Percentiles rank a stretch among this genome's conserved stretches.
phyloP scores from a whole-genome alignment of 768 basidiomycete genomes.

The Boletellus ananiceps region DNA sequence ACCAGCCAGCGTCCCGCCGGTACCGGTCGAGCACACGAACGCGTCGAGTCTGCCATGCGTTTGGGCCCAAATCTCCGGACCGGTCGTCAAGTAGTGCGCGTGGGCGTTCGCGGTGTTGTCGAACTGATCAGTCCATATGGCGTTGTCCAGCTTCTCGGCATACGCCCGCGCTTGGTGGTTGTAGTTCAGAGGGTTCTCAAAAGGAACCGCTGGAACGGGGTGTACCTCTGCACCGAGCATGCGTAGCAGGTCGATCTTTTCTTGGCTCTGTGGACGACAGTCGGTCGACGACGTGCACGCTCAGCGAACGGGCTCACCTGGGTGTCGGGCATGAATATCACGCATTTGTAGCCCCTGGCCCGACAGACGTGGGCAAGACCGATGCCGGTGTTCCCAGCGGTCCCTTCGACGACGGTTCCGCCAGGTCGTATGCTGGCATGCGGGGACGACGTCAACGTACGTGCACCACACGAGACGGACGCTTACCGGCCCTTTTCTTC shows the following conservation, averaged over 20 bases:
- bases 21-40: constrained; percentile 94
- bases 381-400: constrained; percentile 97
- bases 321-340: constrained; percentile 98
- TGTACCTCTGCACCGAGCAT: constrained; percentile 98
- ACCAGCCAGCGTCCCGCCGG: constrained; percentile 94
- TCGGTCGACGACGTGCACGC: not conserved
- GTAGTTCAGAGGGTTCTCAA: constrained; percentile 93
- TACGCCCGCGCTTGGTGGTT: constrained; percentile 95
- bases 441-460: not conserved
- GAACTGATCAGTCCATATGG: constrained; percentile 97
- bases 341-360: constrained; percentile 90
- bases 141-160: constrained; percentile 68
- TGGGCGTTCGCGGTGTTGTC: constrained; percentile 91
- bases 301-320: constrained; percentile 48
- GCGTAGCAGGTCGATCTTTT: constrained; percentile 94
- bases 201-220: constrained; percentile 95
- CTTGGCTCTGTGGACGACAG: constrained; percentile 66
- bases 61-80: constrained; percentile 96
- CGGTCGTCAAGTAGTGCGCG: constrained; percentile 86
- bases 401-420: constrained; percentile 97
- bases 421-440: constrained; percentile 69
- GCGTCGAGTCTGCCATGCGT: constrained; percentile 73
- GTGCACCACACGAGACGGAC: constrained; percentile 25
- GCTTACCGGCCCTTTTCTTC: constrained; percentile 72
- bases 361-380: constrained; percentile 94